Base-by-base conservation (phyloP, 345 rosid species). In the Theobroma cacao region DNA sequence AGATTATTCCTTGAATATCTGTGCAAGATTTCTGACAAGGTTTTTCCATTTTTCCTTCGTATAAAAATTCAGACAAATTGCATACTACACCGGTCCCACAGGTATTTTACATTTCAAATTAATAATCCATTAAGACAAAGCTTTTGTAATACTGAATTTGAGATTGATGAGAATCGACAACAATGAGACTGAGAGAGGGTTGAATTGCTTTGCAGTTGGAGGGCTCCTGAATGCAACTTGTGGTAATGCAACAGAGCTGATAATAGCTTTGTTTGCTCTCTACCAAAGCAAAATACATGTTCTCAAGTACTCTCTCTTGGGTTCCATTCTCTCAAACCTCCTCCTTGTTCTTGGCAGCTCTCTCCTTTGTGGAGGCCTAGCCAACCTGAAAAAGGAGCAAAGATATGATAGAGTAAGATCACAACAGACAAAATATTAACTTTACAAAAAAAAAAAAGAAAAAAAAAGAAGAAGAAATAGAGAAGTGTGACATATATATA, bases 201-300 rank as follows among this genome's bases (percentile, higher is more conserved):
- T 62, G n/a, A 73, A n/a, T 7, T 65, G 56, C 62, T 82, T 82
- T 85, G 82, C 88, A 95, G 99, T 93, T 75, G 99, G 99, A 60
- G 99, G 99, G 52, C 88, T 95, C 15, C 84, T 95, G 63, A 95
- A 93, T 79, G 98, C 99, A 76, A 95, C 99, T 14, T 95, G 99
- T 69, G 99, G 99, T 5, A 95, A 95, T 81, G 99, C 93, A 47
- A 91, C 97, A 15, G 99, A 95, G 87, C 77, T 93, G 85, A 95
- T 95, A 80, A 95, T 95, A 82, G 95, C 99, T 36, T n/a, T 95
- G 20, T 79, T 93, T 50, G 99, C 99, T 55, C 92, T 95, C 10
- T 77, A 84, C 84, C 87, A 87, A 73, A 82, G 81, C 80, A 95
- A 93, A 78, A 89, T 93, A 61, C 84, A 84, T 63, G 94, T 95